Conservation (phyloP, 1,284 basidiomycete genomes). For the Peniophora sp. region DNA sequence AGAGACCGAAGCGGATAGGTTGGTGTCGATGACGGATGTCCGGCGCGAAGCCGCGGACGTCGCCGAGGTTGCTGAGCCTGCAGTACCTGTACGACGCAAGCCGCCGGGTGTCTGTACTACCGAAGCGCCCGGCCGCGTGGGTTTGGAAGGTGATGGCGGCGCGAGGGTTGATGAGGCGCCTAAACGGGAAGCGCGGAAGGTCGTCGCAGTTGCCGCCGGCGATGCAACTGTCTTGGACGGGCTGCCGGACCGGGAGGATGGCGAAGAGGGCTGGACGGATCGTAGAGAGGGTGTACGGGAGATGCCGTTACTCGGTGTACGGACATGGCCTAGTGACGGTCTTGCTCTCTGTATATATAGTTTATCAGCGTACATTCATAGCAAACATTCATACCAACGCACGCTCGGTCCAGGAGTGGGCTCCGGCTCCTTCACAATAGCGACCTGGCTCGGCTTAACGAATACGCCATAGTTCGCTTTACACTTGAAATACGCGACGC, state of each 20-base stretch:
- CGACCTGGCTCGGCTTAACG: constrained; percentile 84
- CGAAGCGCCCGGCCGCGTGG: constrained; percentile 18
- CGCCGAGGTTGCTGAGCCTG: constrained; percentile 16
- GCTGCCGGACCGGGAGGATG: constrained; percentile 28
- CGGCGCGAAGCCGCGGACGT: constrained; percentile 9
- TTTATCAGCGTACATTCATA: too few species aligned
- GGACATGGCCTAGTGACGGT: constrained; percentile 26
- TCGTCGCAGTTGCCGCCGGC: constrained; percentile 11
- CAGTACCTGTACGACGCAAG: constrained; percentile 22
- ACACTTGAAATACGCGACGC: constrained; percentile 81
- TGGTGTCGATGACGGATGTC: constrained; percentile 15
- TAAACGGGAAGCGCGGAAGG: constrained; percentile 18
- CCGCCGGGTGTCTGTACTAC: constrained; percentile 17
- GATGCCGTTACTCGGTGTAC: constrained; percentile 28
- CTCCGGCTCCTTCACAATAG: constrained; percentile 40
- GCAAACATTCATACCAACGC: too few species aligned
- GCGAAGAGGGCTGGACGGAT: constrained; percentile 26
- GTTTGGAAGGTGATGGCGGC: constrained; percentile 29
- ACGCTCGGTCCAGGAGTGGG: constrained; percentile 26
- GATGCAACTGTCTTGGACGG: constrained; percentile 25
- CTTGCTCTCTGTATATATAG: constrained; percentile 11
- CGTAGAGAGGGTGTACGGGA: constrained; percentile 28
- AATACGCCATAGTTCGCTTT: constrained; percentile 80
- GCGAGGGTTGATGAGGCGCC: constrained; percentile 14
- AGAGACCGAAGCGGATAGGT: constrained; percentile 1